phyloP scores from a whole-genome alignment of 108 stramenopile species.

The Aureococcus anophagefferens region DNA sequence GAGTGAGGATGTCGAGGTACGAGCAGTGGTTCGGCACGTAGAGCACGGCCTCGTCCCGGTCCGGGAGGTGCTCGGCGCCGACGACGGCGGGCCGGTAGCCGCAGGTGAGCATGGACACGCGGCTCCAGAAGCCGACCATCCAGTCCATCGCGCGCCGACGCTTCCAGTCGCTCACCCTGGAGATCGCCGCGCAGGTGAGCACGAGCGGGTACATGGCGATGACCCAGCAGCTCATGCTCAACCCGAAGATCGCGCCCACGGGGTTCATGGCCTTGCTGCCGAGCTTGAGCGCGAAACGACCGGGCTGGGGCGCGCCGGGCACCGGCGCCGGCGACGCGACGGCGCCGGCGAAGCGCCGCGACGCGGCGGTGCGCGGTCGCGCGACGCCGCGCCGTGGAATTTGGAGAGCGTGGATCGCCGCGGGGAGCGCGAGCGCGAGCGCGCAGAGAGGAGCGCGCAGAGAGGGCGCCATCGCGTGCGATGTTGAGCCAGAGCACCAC shows the following conservation, averaged over 20 bases:
- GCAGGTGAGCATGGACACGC: background rate
- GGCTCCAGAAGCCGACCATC: conserved; percentile 3
- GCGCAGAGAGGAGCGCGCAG: too few relatives aligned
- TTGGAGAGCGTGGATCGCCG: too few relatives aligned
- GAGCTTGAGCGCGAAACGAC: background rate
- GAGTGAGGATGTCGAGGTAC: conserved; percentile 18
- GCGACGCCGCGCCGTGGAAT: too few relatives aligned
- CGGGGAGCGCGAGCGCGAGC: too few relatives aligned
- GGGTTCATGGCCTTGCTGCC: background rate
- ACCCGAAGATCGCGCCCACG: background rate
- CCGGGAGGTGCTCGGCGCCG: conserved; percentile 9
- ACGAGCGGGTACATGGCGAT: background rate
- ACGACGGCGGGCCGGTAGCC: background rate
- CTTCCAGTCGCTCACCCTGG: background rate
- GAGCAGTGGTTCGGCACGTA: conserved; percentile 22
- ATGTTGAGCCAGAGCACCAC: too few relatives aligned
- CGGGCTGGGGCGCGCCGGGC: background rate
- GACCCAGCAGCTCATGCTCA: background rate
- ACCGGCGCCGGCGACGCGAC: too few relatives aligned
- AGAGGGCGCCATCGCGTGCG: too few relatives aligned
- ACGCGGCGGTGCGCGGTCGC: too few relatives aligned
- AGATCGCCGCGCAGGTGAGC: background rate
- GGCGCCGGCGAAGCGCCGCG: background rate
- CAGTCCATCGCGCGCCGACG: conserved; percentile 1
- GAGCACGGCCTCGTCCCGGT: background rate